Evolutionary conservation across 768 basidiomycete species (phyloP).

Genomic region (Lyophyllum atratum): DNA sequence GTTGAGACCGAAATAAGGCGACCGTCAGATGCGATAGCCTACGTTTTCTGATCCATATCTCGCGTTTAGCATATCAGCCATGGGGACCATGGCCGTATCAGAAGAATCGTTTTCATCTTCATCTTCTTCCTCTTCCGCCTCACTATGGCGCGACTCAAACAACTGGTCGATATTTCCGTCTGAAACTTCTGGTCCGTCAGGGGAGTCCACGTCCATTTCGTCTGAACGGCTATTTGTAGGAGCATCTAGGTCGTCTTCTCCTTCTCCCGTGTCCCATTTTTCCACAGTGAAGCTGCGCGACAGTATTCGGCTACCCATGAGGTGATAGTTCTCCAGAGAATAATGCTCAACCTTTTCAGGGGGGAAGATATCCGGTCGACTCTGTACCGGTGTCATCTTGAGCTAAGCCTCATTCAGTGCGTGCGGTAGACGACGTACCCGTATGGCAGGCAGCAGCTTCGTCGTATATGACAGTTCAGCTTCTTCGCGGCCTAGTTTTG

Average conservation of each 20-base stretch:
- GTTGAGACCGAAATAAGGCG: slow-evolving; percentile 1
- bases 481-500: slow-evolving; percentile 83
- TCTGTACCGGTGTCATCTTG: slow-evolving; percentile 38
- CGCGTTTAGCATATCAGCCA: slow-evolving; percentile 97
- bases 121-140: slow-evolving; percentile 41
- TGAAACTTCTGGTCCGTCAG: slow-evolving; percentile 16
- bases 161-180: slow-evolving; percentile 19
- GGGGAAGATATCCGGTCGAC: slow-evolving; percentile 73
- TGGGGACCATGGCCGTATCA: slow-evolving; percentile 89
- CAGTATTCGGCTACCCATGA: slow-evolving; percentile 89
- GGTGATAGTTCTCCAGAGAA: slow-evolving; percentile 75
- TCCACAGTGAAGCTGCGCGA: slow-evolving; percentile 91
- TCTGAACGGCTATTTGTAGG: slow-evolving; percentile 35
- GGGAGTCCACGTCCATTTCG: slow-evolving; percentile 44
- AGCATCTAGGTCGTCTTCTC: slow-evolving; percentile 22
- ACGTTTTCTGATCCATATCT: slow-evolving; percentile 85
- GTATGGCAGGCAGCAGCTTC: slow-evolving; percentile 69
- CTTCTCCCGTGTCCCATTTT: slow-evolving; percentile 47
- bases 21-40: slow-evolving; percentile 24
- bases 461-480: slow-evolving; percentile 73
- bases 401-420: slow-evolving; percentile 1
- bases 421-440: slow-evolving; percentile 42
- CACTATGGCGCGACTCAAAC: slow-evolving; percentile 26
- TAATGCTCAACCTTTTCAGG: slow-evolving; percentile 52
- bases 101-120: slow-evolving; percentile 50